Evolutionary conservation across 2,329 filamentous ascomycete species (phyloP).

Genomic region (Cordyceps fumosorosea): DNA sequence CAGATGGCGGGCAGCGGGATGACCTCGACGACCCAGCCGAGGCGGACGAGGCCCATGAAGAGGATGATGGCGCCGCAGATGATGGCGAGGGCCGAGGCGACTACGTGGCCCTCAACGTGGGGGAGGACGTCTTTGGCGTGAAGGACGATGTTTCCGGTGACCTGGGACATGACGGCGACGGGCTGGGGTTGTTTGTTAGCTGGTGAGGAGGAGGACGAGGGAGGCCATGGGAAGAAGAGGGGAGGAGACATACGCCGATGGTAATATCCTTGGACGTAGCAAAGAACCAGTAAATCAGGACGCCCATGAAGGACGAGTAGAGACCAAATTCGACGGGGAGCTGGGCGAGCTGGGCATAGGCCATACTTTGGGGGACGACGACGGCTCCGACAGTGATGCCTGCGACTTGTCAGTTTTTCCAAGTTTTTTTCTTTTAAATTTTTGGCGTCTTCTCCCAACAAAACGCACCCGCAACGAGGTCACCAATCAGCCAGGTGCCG

Average conservation of each 20-base stretch:
- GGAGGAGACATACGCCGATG: constrained; percentile 53
- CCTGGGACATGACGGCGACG: constrained; percentile 46
- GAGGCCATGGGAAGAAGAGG: too few species aligned
- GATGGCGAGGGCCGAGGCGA: constrained; percentile 42
- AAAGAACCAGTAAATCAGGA: constrained; percentile 94
- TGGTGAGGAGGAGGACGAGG: neutral
- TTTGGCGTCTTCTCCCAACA: neutral
- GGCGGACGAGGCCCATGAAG: constrained; percentile 41
- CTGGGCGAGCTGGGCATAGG: constrained; percentile 43
- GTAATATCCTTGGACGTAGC: constrained; percentile 91
- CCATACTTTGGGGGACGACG: constrained; percentile 50
- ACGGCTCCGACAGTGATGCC: constrained; percentile 33
- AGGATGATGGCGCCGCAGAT: constrained; percentile 43
- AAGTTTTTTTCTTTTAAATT: neutral
- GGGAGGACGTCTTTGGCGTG: constrained; percentile 32
- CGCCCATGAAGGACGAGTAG: constrained; percentile 86
- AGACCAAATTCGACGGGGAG: constrained; percentile 44
- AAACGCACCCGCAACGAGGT: constrained; percentile 35
- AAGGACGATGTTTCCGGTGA: constrained; percentile 43
- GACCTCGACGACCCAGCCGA: constrained; percentile 49
- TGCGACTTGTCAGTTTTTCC: constrained; percentile 15
- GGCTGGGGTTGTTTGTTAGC: constrained; percentile 32
- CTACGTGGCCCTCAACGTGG: constrained; percentile 33
- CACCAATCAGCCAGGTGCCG: constrained; percentile 39
- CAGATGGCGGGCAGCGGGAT: constrained; percentile 47